Evolutionary conservation across 108 stramenopile genomes (phyloP).

Genomic region (Cyclotella kingstonii): DNA sequence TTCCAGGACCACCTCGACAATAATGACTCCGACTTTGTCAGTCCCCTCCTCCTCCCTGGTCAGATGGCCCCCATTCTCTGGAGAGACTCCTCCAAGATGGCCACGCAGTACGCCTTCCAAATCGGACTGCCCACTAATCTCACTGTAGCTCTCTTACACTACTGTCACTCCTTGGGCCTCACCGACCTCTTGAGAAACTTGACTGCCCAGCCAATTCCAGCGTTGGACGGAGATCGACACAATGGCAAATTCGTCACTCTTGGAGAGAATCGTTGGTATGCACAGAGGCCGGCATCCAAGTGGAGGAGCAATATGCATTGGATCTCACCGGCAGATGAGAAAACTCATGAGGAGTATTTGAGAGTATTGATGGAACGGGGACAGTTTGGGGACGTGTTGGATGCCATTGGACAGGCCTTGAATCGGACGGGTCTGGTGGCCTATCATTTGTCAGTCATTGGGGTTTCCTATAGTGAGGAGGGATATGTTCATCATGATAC

Average conservation of each 20-base stretch:
- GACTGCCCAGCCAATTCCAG: slow-evolving; percentile 6
- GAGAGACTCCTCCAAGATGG: neutral
- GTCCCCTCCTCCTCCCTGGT: slow-evolving; percentile 3
- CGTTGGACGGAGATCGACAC: neutral
- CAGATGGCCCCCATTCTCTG: slow-evolving; percentile 21
- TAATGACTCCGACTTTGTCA: slow-evolving; percentile 21
- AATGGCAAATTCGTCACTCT: neutral
- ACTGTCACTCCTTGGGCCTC: slow-evolving; percentile 42
- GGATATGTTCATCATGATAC: slow-evolving; percentile 42
- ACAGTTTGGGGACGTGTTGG: slow-evolving; percentile 52
- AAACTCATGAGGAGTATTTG: slow-evolving; percentile 41
- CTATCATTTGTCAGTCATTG: slow-evolving; percentile 58
- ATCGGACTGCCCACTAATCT: slow-evolving; percentile 36
- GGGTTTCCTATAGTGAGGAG: slow-evolving; percentile 25
- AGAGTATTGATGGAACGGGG: slow-evolving; percentile 31
- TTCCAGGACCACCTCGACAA: neutral
- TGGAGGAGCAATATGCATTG: slow-evolving; percentile 59
- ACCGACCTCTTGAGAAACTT: slow-evolving; percentile 32
- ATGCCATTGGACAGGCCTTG: slow-evolving; percentile 46
- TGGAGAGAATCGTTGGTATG: slow-evolving; percentile 10
- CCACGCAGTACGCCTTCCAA: slow-evolving; percentile 36
- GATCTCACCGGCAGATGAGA: slow-evolving; percentile 44
- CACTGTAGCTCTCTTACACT: slow-evolving; percentile 29
- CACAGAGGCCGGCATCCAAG: slow-evolving; percentile 21
- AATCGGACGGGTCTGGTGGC: slow-evolving; percentile 41